These are phyloP conservation scores for Botrytis paeoniae DNA, from an alignment of 2,329 filamentous ascomycete genomes.

Conservation along the genomic window DNA sequence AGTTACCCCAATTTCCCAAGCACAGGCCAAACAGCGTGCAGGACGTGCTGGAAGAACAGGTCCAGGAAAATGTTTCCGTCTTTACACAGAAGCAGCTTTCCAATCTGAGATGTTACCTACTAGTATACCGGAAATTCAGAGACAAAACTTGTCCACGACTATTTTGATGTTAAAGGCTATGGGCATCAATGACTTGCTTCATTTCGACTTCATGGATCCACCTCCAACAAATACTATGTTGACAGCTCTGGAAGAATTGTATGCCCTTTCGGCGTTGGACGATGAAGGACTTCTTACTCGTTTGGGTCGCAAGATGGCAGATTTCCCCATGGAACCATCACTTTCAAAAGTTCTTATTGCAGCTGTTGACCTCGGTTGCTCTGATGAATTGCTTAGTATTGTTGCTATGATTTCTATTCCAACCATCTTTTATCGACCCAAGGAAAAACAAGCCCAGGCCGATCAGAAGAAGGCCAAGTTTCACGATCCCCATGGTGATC, in stretches of 20 bases:
- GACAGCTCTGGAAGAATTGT: constrained; percentile 90
- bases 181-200: constrained; percentile 95
- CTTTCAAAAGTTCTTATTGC: constrained; percentile 88
- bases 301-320: constrained; percentile 92
- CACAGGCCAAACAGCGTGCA: constrained; percentile 90
- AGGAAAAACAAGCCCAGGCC: constrained; percentile 94
- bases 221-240: constrained; percentile 98
- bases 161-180: constrained; percentile 99
- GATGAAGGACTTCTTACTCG: constrained; percentile 93
- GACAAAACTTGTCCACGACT: constrained; percentile 86
- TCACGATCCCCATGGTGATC: constrained; percentile 90
- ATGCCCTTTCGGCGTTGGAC: constrained; percentile 85
- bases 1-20: constrained; percentile 93
- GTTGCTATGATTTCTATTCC: constrained; percentile 90
- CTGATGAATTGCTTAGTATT: constrained; percentile 90
- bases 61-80: constrained; percentile 89
- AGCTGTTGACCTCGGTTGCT: constrained; percentile 82
- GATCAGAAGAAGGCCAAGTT: constrained; percentile 98
- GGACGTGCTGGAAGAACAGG: constrained; percentile 92
- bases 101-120: constrained; percentile 97
- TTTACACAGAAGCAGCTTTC: constrained; percentile 94
- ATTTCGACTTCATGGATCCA: constrained; percentile 99
- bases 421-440: constrained; percentile 89
- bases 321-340: constrained; percentile 96
- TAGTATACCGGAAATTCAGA: constrained; percentile 92